Evolutionary conservation across 257 asterid species (phyloP), one percentile per base, ranked within the genome.

Genomic region (Marsdenia floribunda): DNA sequence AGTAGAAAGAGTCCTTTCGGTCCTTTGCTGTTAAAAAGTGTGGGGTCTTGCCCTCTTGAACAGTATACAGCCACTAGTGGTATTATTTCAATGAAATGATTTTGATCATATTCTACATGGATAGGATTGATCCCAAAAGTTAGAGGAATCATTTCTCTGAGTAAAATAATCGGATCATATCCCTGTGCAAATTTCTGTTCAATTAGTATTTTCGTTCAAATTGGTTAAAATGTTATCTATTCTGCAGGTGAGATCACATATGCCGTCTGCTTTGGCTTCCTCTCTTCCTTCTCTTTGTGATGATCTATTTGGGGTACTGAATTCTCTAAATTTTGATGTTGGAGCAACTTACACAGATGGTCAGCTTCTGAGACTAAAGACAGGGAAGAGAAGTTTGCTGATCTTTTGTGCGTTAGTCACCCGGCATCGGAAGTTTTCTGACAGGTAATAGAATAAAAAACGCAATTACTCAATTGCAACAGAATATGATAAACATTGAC

Each of bases 201-300:
- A 18, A 21, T 69, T 37, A 15, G 35, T 37, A 53, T 35, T 50
- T 15, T 49, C 6, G 14, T 40, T 49, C 57, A 24, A 55, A 24
- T 42, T 72, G 74, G 55, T 64, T 72, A 33, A 58, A 16, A 53
- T 40, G 3, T 68, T 29, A 72, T 42, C 5, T 12, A 5, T 75
- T 74, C 77, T 66, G 72, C 54, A 84, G 87, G 85, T 84, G 80
- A 74, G 85, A 60, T 84, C 87, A 66, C 87, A 84, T 73, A 76
- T 84, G 87, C 85, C 87, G 9, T 77, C 82, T 71, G 82, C 85
- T 77, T 76, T 84, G 82, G 82, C 79, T 76, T 83, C 85, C 67
- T 38, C 70, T 40, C 82, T 84, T 73, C 83, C 83, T 65, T 76
- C 85, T 63, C 72, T 81, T 76, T 84, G 85, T 74, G 73, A 70